These are phyloP conservation scores for Diaporthe sp. DNA, from an alignment of 2,329 filamentous ascomycete genomes.

Conservation along the genomic window DNA sequence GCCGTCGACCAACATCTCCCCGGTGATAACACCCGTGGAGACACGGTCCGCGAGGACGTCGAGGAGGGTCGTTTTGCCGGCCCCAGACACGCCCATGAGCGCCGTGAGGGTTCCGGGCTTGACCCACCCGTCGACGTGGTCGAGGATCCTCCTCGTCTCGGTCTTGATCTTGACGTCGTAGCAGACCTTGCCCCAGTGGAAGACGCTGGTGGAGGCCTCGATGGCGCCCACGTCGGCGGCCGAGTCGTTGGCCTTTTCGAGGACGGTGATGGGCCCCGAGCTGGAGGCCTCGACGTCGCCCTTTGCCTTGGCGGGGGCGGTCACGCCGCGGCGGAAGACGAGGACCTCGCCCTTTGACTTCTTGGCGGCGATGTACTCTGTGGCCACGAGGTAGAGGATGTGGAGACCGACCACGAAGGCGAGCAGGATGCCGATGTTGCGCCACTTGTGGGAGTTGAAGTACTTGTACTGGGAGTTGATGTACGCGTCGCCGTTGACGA, in stretches of 20 bases:
- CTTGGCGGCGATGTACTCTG: conserved; percentile 76
- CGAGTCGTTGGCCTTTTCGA: conserved; percentile 54
- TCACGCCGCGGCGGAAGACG: conserved; percentile 78
- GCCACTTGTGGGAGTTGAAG: conserved; percentile 72
- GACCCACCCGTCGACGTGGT: conserved; percentile 42
- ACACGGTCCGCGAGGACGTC: conserved; percentile 78
- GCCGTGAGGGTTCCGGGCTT: conserved; percentile 42
- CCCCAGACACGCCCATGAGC: conserved; percentile 70
- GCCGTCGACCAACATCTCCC: conserved; percentile 78
- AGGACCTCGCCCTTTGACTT: conserved; percentile 84
- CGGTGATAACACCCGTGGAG: conserved; percentile 78
- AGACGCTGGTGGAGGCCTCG: conserved; percentile 39
- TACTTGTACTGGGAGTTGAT: conserved; percentile 70
- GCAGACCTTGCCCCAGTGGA: conserved; percentile 43
- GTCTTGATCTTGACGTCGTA: conserved; percentile 42
- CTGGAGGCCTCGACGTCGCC: conserved; percentile 70
- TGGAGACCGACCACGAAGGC: conserved; percentile 75
- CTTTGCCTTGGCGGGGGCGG: conserved; percentile 71
- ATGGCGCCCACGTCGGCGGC: conserved; percentile 51
- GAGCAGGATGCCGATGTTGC: conserved; percentile 79
- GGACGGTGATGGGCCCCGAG: conserved; percentile 61
- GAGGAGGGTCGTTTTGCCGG: conserved; percentile 80
- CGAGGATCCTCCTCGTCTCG: conserved; percentile 39
- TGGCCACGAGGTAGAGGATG: conserved; percentile 71
- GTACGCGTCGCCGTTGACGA: conserved; percentile 73